phyloP scores from a whole-genome alignment of 1,139 yeast species.

The Blastobotrys persicus region DNA sequence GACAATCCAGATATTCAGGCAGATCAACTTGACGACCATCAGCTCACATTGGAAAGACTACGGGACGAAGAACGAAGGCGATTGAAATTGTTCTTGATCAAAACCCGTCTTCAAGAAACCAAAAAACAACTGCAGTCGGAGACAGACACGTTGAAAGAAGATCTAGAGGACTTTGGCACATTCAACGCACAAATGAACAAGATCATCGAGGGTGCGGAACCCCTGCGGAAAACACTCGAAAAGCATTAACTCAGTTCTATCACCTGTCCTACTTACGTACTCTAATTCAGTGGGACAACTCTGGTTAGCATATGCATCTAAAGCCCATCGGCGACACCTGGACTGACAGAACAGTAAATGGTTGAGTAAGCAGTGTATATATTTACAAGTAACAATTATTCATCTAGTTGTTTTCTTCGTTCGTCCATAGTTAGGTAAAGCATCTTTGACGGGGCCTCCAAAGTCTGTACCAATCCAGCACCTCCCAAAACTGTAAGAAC shows the following conservation, averaged over 20 bases:
- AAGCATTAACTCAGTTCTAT: constrained; percentile 20
- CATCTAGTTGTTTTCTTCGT: constrained; percentile 48
- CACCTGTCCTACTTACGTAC: neutral
- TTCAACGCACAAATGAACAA: constrained; percentile 29
- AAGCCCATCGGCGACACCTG: neutral
- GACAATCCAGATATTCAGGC: constrained; percentile 28
- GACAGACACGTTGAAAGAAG: constrained; percentile 30
- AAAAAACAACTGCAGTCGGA: constrained; percentile 28
- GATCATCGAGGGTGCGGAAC: constrained; percentile 30
- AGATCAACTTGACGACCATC: constrained; percentile 25
- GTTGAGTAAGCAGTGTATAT: too few relatives aligned
- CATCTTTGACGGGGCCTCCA: constrained; percentile 62
- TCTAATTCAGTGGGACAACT: neutral
- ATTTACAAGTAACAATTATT: constrained; percentile 2
- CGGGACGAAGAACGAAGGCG: constrained; percentile 35
- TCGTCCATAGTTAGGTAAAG: constrained; percentile 73
- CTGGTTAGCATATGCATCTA: neutral
- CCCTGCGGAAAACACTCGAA: constrained; percentile 26
- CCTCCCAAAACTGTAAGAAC: constrained; percentile 81
- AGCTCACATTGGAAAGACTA: constrained; percentile 33
- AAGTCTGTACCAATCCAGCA: constrained; percentile 80
- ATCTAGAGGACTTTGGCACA: constrained; percentile 30
- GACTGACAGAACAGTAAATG: too few relatives aligned
- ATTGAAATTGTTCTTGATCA: constrained; percentile 28
- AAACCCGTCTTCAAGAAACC: constrained; percentile 28